phyloP scores from a whole-genome alignment of 352 stramenopile genomes.

The Salisapilia sapeloensis region DNA sequence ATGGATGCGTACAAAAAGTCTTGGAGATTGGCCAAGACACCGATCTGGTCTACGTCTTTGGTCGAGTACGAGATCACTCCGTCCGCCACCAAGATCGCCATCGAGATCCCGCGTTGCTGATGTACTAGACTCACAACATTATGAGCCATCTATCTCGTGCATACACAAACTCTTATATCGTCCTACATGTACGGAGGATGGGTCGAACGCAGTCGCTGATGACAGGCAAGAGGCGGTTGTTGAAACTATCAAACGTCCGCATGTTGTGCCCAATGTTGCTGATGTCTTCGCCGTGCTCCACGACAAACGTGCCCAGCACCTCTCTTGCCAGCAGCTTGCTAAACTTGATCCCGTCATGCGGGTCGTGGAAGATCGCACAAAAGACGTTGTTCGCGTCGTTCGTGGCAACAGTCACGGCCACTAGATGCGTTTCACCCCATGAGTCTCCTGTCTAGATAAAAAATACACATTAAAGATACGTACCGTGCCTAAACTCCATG shows the following conservation, averaged over 20 bases:
- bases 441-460: not conserved
- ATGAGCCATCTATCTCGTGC: not conserved
- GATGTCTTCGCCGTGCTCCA: conserved; percentile 58
- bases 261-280: conserved; percentile 78
- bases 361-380: conserved; percentile 85
- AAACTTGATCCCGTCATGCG: conserved; percentile 56
- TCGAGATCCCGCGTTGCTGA: conserved; percentile 75
- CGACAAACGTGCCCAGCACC: conserved; percentile 69
- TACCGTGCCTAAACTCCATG: conserved; percentile 76
- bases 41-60: conserved; percentile 81
- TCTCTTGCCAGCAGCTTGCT: conserved; percentile 79
- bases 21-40: conserved; percentile 81
- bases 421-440: conserved; percentile 6
- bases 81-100: conserved; percentile 81
- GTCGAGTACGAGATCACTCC: conserved; percentile 66
- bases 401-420: conserved; percentile 79
- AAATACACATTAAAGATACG: conserved; percentile 6
- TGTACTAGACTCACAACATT: conserved; percentile 31
- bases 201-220: conserved; percentile 73
- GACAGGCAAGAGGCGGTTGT: conserved; percentile 68
- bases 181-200: conserved; percentile 67
- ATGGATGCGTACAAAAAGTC: conserved; percentile 68
- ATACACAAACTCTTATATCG: not conserved
- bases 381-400: conserved; percentile 83
- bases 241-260: conserved; percentile 83